Conservation (phyloP, 148 eudicot species). For the Camellia japonica region DNA sequence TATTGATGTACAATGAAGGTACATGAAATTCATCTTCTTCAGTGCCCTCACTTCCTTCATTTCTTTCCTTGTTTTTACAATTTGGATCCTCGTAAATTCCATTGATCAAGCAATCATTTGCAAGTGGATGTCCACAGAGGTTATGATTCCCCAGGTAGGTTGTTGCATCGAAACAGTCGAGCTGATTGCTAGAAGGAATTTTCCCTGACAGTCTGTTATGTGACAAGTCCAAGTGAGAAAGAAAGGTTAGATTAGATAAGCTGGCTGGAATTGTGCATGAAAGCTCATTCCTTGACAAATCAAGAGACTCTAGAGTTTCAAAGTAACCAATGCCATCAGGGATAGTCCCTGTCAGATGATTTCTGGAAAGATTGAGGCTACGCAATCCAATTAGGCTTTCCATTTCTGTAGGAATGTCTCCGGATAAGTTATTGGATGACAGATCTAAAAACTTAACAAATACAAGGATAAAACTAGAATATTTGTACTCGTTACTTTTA, state of each 20-base stretch:
- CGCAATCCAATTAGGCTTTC: neutral
- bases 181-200: neutral
- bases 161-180: conserved; percentile 3
- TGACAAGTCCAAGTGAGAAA: neutral
- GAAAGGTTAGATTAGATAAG: neutral
- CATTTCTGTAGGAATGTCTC: neutral
- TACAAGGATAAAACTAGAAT: neutral
- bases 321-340: neutral
- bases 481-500: neutral
- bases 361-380: neutral
- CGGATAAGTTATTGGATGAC: neutral
- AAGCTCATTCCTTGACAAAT: conserved; percentile 1
- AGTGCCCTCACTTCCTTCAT: neutral
- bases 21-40: too few relatives aligned
- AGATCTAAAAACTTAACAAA: neutral
- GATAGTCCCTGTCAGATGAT: neutral
- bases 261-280: neutral
- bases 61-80: neutral
- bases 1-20: neutral
- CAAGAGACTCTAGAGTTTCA: neutral
- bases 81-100: neutral
- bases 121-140: neutral
- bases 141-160: neutral
- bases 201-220: neutral
- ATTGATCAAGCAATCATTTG: neutral